Percentiles rank a stretch among this genome's conserved stretches.
phyloP scores from a whole-genome alignment of 805 yeast genomes.

The Millerozyma acaciae region DNA sequence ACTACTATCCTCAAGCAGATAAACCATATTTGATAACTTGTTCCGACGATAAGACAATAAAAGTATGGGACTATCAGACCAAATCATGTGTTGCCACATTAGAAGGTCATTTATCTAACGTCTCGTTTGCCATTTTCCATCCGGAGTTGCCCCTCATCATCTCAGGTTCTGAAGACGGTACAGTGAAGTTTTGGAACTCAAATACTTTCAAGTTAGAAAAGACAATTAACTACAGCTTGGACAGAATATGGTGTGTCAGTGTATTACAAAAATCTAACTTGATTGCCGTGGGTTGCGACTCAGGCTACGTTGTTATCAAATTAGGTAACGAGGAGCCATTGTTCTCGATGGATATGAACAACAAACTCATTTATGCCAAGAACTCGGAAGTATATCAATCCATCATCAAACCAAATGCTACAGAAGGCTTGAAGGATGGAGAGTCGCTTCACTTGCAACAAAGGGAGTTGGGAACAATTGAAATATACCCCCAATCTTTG shows the following conservation, averaged over 20 bases:
- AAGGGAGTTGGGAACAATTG: constrained; percentile 92
- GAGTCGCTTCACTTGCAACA: constrained; percentile 71
- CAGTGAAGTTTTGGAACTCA: constrained; percentile 92
- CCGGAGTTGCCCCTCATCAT: constrained; percentile 94
- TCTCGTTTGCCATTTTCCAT: constrained; percentile 95
- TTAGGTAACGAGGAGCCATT: constrained; percentile 94
- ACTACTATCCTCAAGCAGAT: constrained; percentile 95
- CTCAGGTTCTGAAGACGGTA: constrained; percentile 96
- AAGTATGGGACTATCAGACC: constrained; percentile 96
- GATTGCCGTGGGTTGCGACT: constrained; percentile 90
- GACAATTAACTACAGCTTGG: constrained; percentile 84
- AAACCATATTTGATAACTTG: constrained; percentile 93
- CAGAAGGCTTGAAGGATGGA: constrained; percentile 72
- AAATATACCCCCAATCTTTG: constrained; percentile 83
- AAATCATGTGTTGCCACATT: constrained; percentile 91
- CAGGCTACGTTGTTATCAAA: constrained; percentile 84
- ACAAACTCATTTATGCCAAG: constrained; percentile 87
- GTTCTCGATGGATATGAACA: constrained; percentile 87
- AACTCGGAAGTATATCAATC: constrained; percentile 86
- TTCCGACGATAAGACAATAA: constrained; percentile 85
- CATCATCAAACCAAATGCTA: constrained; percentile 62
- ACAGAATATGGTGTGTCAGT: constrained; percentile 95
- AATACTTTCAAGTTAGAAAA: constrained; percentile 92
- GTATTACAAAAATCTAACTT: constrained; percentile 67
- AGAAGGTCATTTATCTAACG: constrained; percentile 92